Base-by-base conservation (phyloP, 2,329 filamentous ascomycete genomes). In the Aspergillus amoenus region DNA sequence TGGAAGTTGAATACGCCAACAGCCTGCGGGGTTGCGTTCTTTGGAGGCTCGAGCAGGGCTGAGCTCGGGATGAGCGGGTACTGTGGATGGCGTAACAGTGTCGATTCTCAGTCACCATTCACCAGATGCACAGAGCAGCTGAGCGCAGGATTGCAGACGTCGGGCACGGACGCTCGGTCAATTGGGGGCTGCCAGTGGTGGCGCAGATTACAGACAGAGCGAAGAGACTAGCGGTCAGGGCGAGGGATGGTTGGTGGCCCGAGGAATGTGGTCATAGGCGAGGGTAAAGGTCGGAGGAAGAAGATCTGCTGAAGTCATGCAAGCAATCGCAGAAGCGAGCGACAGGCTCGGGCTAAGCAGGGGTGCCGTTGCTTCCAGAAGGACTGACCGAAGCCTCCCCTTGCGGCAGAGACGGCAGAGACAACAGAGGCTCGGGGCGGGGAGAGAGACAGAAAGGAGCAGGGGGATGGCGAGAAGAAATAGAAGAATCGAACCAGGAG, bases 111-210 rank as follows among this genome's bases (percentile, higher is more conserved):
- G 21, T 42, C n/a, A n/a, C 12, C 15, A n/a, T 15, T 37, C 12
- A n/a, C 12, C 3, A 4, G 49, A 52, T 32, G 32, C 39, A 44
- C 34, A 34, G 51, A 47, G 44, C 30, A 43, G 48, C 42, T 51
- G 56, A 58, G 50, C 32, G 52, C 43, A 55, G 56, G 56, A 63
- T 62, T 55, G 49, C 52, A 61, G 53, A 60, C 62, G 64, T 67
- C 58, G 65, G 62, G 65, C 64, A 65, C 64, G 56, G 62, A 66
- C 56, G 59, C 57, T 24, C 9, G 40, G 50, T 47, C 18, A 46
- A 54, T 40, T 57, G 46, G 48, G 48, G 46, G 47, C 56, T 27
- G 37, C 51, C 50, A 42, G 47, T 46, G 43, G 53, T 51, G 39
- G 46, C 51, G 52, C 59, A 37, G 45, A 24, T 43, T 51, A 12